Evolutionary conservation across 768 basidiomycete species (phyloP), one percentile per base, ranked within the genome.

Genomic region (Rhizopogon rudus): DNA sequence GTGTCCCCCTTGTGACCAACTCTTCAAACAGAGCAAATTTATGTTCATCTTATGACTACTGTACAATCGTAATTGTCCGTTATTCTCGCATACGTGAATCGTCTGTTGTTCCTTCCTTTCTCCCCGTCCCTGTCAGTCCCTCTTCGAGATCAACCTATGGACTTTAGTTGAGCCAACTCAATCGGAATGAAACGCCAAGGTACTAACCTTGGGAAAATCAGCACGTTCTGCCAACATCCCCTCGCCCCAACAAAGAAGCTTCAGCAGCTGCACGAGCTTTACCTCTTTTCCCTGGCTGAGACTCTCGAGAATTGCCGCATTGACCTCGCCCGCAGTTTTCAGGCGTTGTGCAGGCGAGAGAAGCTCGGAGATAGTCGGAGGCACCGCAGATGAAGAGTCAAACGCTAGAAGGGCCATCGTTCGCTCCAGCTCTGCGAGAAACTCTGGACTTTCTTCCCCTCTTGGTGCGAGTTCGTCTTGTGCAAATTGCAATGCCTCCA

Each of bases 241-340:
- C 74, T 96, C 93, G 0, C 92, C 94, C 93, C 94, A 98, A 44
- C 81, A 83, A 62, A 95, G 75, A 61, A 97, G 75, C 72, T 88
- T 85, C 69, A 98, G 71, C 66, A 98, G 67, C 16, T 84, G 86
- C 29, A 87, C 82, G 50, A 98, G 73, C 72, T 96, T 97, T 54
- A 95, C 91, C 67, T 96, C 91, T 67, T 88, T 89, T 0, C 93
- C 93, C 64, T 98, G 92, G 61, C 93, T 90, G 58, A 93, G 76
- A 64, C 88, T 90, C 64, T 94, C 91, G 66, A 99, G 74, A 53
- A 99, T 96, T 33, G 96, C 95, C 1, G 91, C 88, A 66, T 99
- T 99, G 67, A 98, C 86, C 73, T 96, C 93, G 20, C 89, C 86
- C 1, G 95, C 95, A n/a, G 95, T 96, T 73, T 88, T 90, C 82